Evolutionary conservation across 2,329 filamentous ascomycete genomes (phyloP), one percentile per base, ranked within the genome.

Genomic region (Neofusicoccum kwambonambiense): DNA sequence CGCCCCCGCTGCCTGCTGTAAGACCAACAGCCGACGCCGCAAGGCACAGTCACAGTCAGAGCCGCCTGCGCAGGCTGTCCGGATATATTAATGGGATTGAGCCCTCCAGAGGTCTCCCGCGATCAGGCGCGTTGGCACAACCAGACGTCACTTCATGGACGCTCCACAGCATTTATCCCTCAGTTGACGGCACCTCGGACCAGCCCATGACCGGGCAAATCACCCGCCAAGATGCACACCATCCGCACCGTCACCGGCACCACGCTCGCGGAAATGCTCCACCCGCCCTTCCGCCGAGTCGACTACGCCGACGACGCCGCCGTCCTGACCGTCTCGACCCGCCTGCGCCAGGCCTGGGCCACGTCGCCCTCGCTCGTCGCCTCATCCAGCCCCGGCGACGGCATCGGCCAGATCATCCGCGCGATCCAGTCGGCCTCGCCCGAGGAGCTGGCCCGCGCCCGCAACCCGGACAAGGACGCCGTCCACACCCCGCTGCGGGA

Each of bases 221-320:
- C 27, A 31, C 27, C 27, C 27, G 27, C 27, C 47, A 35, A 51
- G n/a, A 54, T 54, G 50, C 34, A 39, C n/a, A 39, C n/a, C n/a
- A 11, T 22, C 34, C n/a, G 15, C 9, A 37, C 9, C 34, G 8
- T 19, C 15, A n/a, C 13, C 34, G 31, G 22, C 34, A 19, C 34
- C 45, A 22, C 42, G 1, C 42, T 45, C 17, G 39, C 11, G 6
- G 12, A 41, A 15, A 13, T 41, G 39, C 39, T 41, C 6, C 51
- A 22, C 6, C 37, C 54, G 3, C 13, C 56, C 42, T 60, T 47
- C 56, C 27, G 42, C 56, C 8, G 9, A 3, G 9, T 60, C 31
- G 19, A 45, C 42, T 60, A 60, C 31, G n/a, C 15, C 56, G 56
- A 47, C 31, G 56, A 60, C 42, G n/a, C 41, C 13, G 41, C 56